Conservation (phyloP, 768 basidiomycete genomes). For the Daedalea quercina region DNA sequence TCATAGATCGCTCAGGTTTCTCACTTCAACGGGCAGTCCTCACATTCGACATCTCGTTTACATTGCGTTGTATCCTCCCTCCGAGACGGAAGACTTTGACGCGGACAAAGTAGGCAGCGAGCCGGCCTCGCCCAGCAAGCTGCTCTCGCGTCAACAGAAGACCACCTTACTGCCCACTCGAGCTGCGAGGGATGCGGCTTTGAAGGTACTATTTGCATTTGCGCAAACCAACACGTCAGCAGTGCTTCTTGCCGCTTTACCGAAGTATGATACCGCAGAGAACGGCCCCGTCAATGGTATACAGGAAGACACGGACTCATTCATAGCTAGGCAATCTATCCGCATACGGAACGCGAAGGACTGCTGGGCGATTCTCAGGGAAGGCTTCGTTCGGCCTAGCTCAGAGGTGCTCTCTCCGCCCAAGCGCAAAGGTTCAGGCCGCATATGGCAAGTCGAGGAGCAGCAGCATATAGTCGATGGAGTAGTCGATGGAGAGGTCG, state of each 20-base stretch:
- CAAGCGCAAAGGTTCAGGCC: conserved; percentile 4
- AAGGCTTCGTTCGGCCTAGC: conserved; percentile 42
- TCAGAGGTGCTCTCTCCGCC: conserved; percentile 3
- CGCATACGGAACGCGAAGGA: conserved; percentile 47
- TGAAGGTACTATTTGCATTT: conserved; percentile 48
- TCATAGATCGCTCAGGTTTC: background rate
- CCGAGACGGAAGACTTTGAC: conserved; percentile 14
- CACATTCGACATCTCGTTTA: conserved; percentile 66
- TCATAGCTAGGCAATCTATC: conserved; percentile 46
- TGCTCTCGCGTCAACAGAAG: conserved; percentile 28
- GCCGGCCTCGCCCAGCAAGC: conserved; percentile 28
- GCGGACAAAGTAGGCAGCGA: conserved; percentile 15
- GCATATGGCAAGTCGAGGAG: background rate
- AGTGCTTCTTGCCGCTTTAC: conserved; percentile 48
- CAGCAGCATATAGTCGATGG: conserved; percentile 15
- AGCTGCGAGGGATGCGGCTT: conserved; percentile 43
- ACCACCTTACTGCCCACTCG: conserved; percentile 37
- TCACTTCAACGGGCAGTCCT: conserved; percentile 28
- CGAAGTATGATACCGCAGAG: conserved; percentile 30
- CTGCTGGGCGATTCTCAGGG: conserved; percentile 56
- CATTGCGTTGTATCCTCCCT: conserved; percentile 57
- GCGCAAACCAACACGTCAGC: conserved; percentile 49
- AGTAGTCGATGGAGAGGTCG: conserved; percentile 19
- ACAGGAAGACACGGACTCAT: conserved; percentile 42
- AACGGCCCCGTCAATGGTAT: background rate